Evolutionary conservation across 768 basidiomycete genomes (phyloP).

Genomic region (Boletus vermiculosoides): DNA sequence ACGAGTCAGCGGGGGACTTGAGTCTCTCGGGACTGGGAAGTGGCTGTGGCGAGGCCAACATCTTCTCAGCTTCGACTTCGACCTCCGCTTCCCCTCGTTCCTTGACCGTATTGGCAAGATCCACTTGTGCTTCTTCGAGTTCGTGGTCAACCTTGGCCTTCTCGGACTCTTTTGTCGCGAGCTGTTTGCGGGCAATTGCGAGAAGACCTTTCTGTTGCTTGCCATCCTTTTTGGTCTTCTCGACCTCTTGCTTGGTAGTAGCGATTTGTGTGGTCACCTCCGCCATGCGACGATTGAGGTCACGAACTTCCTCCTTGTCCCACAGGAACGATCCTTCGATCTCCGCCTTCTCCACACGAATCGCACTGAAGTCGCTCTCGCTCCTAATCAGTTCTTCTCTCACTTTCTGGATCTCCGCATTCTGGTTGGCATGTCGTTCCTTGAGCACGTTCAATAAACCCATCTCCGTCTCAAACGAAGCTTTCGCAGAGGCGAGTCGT

Average conservation of each 20-base stretch:
- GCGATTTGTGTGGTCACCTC: slow-evolving; percentile 76
- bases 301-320: slow-evolving; percentile 93
- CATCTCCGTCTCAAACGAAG: slow-evolving; percentile 83
- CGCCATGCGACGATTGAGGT: slow-evolving; percentile 79
- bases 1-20: slow-evolving; percentile 45
- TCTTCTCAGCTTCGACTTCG: slow-evolving; percentile 46
- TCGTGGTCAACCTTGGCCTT: slow-evolving; percentile 70
- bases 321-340: slow-evolving; percentile 81
- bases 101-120: slow-evolving; percentile 47
- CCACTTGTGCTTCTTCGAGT: slow-evolving; percentile 60
- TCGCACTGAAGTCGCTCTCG: slow-evolving; percentile 88
- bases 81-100: slow-evolving; percentile 65
- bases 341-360: slow-evolving; percentile 88
- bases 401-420: slow-evolving; percentile 65
- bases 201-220: slow-evolving; percentile 95
- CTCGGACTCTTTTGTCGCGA: slow-evolving; percentile 79
- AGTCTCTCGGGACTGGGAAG: slow-evolving; percentile 30
- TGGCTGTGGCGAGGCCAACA: slow-evolving; percentile 4
- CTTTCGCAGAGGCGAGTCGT: slow-evolving; percentile 80
- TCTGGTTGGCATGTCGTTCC: slow-evolving; percentile 67
- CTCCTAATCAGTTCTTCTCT: slow-evolving; percentile 80
- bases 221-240: slow-evolving; percentile 89
- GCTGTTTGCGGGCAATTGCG: slow-evolving; percentile 93
- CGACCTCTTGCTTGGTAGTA: slow-evolving; percentile 66
- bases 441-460: slow-evolving; percentile 63